These are phyloP conservation scores for Hypoxylon cercidicola DNA, from an alignment of 495 filamentous ascomycete genomes.

Conservation along the genomic window DNA sequence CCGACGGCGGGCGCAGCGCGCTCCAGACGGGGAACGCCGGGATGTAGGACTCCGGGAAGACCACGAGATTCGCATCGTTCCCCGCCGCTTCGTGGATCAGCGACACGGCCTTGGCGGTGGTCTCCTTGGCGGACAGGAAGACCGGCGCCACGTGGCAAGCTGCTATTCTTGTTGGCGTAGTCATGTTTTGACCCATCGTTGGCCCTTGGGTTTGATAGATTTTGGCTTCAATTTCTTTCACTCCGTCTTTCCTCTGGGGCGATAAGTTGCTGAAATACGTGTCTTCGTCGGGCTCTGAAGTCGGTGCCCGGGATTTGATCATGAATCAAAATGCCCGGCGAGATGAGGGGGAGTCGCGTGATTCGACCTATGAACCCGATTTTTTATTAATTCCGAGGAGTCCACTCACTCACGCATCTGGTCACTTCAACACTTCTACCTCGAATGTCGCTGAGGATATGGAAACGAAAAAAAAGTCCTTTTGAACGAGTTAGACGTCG, in stretches of 20 bases:
- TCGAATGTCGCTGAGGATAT: no score
- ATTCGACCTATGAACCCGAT: conserved; percentile 7
- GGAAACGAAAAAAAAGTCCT: no score
- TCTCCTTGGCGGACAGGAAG: conserved; percentile 49
- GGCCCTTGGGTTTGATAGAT: no score
- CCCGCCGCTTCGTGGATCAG: conserved; percentile 53
- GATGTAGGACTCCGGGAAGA: conserved; percentile 59
- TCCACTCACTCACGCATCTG: no score
- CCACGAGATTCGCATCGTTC: conserved; percentile 53
- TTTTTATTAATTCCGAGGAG: background rate
- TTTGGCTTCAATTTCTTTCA: background rate
- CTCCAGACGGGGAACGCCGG: conserved; percentile 53
- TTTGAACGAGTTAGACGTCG: no score
- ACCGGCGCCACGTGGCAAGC: conserved; percentile 52
- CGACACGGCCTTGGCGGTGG: conserved; percentile 50
- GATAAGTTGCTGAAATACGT: conserved; percentile 7
- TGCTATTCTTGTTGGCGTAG: conserved; percentile 32
- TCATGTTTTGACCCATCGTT: conserved; percentile 7
- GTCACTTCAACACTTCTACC: no score
- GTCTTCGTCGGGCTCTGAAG: conserved; percentile 24
- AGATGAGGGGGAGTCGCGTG: conserved; percentile 36
- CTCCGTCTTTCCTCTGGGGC: background rate
- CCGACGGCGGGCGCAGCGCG: conserved; percentile 44
- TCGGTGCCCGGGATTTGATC: conserved; percentile 40
- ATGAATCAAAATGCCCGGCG: background rate